Base-by-base conservation (phyloP, 2,329 filamentous ascomycete genomes). In the Amesomyces nigricolor region DNA sequence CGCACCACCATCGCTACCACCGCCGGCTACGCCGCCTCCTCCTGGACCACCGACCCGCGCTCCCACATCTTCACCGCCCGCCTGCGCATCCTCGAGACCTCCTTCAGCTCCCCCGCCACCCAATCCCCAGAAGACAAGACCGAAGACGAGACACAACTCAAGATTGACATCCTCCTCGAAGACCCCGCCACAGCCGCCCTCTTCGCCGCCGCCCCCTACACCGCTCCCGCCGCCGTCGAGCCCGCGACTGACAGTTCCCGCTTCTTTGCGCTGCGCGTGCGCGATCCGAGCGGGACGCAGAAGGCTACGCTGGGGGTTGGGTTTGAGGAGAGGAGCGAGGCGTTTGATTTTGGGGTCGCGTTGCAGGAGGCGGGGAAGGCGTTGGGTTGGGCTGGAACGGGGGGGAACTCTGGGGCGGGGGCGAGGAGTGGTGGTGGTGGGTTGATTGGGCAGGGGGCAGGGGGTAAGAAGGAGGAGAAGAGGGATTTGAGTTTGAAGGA, bases 21-120 rank as follows among this genome's bases (percentile, higher is more conserved):
- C 64, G 87, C 87, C 69, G 90, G 90, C 70, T 88, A 95, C 77
- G 80, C 79, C 37, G 90, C 91, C 57, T 78, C 85, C 11, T 74
- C 80, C 60, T 96, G 90, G 90, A 95, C 89, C 29, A 76, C 77
- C 46, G 80, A 86, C 58, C 80, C 83, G 58, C 78, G 82, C 63
- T 82, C 85, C 38, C 85, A 89, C 68, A 95, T 95, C 73, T 95
- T 95, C 75, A 92, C 89, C 47, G 88, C 87, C 43, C 87, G 89
- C 47, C 73, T 94, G 52, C 88, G 90, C 65, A 75, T 92, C 61
- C 75, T 94, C 66, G 88, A 92, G 71, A 91, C 87, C 1, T 83
- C 87, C 5, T 75, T 82, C 54, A 71, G 77, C 26, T 11, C 40
- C 37, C 4, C 47, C 37, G n/a, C 56, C 11, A 10, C 32, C 60